These are phyloP conservation scores for Phytophthora agathidicida DNA, from an alignment of 352 stramenopile genomes.

Conservation along the genomic window DNA sequence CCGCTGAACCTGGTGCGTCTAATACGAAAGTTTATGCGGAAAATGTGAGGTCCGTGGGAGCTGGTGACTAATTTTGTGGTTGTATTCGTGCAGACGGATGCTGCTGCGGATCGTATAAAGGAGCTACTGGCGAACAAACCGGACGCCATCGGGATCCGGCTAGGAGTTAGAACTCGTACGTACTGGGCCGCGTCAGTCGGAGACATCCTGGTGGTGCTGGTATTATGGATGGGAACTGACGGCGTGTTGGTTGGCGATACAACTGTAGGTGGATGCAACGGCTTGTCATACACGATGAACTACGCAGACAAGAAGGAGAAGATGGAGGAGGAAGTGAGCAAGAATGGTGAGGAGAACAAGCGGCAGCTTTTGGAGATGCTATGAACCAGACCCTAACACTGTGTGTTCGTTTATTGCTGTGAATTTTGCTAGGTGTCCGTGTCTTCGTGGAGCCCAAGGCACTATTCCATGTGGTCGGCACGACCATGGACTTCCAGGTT, in stretches of 20 bases:
- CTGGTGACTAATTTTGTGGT: constrained; percentile 1
- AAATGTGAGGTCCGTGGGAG: constrained; percentile 6
- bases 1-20: constrained; percentile 76
- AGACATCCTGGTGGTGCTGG: constrained; percentile 6
- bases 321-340: constrained; percentile 94
- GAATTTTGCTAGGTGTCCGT: constrained; percentile 75
- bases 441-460: constrained; percentile 99
- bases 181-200: constrained; percentile 13
- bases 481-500: constrained; percentile 97
- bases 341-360: constrained; percentile 61
- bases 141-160: constrained; percentile 93
- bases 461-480: constrained; percentile 98
- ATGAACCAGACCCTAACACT: constrained; percentile 2
- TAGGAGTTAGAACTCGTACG: constrained; percentile 94
- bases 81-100: constrained; percentile 73
- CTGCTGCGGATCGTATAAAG: constrained; percentile 87
- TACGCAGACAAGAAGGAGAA: constrained; percentile 96
- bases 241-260: neutral
- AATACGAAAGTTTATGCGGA: neutral
- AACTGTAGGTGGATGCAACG: constrained; percentile 95
- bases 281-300: constrained; percentile 99
- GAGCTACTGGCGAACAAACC: constrained; percentile 86
- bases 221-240: neutral
- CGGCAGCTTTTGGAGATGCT: constrained; percentile 2
- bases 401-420: constrained; percentile 4